A percentile compares a stretch with the other conserved stretches of the same genome.
These are phyloP conservation scores for Solanum habrochaites DNA, from an alignment of 257 asterid species.

Conservation along the genomic window DNA sequence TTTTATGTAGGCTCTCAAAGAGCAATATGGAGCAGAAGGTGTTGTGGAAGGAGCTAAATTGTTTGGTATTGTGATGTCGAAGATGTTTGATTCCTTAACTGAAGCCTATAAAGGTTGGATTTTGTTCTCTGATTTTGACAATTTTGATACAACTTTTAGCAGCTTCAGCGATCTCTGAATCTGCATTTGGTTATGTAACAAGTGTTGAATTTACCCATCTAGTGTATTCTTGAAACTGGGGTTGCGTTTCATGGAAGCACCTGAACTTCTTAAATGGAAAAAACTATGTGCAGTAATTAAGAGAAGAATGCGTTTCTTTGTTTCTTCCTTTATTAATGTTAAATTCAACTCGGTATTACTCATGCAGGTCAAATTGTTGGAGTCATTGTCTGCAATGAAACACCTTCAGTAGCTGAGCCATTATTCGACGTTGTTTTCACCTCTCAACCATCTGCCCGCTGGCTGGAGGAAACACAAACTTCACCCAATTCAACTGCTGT, in stretches of 20 bases:
- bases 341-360: background rate
- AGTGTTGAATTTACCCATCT: background rate
- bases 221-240: background rate
- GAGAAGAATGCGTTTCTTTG: background rate
- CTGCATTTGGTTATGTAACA: background rate
- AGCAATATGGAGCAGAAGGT: conserved; percentile 49
- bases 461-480: conserved; percentile 39
- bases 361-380: conserved; percentile 79
- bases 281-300: background rate
- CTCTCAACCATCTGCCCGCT: conserved; percentile 61
- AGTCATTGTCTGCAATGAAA: conserved; percentile 41
- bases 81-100: conserved; percentile 51
- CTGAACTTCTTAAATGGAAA: background rate
- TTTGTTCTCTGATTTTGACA: background rate
- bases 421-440: conserved; percentile 32
- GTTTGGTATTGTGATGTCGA: conserved; percentile 46
- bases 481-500: conserved; percentile 12
- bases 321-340: background rate
- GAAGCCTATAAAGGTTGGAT: conserved; percentile 48
- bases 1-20: conserved; percentile 51
- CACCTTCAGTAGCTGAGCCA: conserved; percentile 24
- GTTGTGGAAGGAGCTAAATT: conserved; percentile 48
- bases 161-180: background rate
- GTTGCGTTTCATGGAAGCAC: background rate
- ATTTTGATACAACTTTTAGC: background rate